These are phyloP conservation scores for Cryomyces antarcticus DNA, from an alignment of 495 filamentous ascomycete species.

Conservation along the genomic window DNA sequence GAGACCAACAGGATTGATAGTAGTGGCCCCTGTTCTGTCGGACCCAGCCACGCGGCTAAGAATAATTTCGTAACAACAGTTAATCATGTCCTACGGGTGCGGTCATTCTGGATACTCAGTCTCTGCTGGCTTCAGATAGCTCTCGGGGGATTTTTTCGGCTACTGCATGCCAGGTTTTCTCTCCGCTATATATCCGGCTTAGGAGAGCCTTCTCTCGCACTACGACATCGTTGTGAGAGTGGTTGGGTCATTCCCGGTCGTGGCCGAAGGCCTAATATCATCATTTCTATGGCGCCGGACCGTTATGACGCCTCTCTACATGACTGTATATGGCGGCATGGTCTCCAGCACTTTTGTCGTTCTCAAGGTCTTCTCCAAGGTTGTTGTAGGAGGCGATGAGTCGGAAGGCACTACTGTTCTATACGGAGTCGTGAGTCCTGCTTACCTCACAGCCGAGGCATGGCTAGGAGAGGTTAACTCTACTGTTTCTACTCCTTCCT, in stretches of 20 bases:
- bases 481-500: conserved; percentile 12
- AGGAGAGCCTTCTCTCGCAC: conserved; percentile 6
- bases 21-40: background rate
- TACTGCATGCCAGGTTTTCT: conserved; percentile 19
- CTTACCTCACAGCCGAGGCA: conserved; percentile 16
- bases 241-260: conserved; percentile 14
- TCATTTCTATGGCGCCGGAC: conserved; percentile 9
- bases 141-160: conserved; percentile 15
- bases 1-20: background rate
- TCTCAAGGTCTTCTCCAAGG: conserved; percentile 14
- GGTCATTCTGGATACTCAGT: conserved; percentile 16
- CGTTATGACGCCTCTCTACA: conserved; percentile 10
- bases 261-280: conserved; percentile 13
- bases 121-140: conserved; percentile 11
- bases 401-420: conserved; percentile 9
- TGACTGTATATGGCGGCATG: conserved; percentile 18
- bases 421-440: conserved; percentile 14
- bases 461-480: conserved; percentile 15
- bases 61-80: conserved; percentile 6
- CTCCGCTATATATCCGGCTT: conserved; percentile 8
- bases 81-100: conserved; percentile 11
- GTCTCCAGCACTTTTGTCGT: conserved; percentile 15
- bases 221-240: conserved; percentile 19
- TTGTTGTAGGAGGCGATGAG: conserved; percentile 5
- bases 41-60: too few relatives aligned